Base-by-base conservation (phyloP, 257 asterid genomes). In the Salvia rosmarinus region DNA sequence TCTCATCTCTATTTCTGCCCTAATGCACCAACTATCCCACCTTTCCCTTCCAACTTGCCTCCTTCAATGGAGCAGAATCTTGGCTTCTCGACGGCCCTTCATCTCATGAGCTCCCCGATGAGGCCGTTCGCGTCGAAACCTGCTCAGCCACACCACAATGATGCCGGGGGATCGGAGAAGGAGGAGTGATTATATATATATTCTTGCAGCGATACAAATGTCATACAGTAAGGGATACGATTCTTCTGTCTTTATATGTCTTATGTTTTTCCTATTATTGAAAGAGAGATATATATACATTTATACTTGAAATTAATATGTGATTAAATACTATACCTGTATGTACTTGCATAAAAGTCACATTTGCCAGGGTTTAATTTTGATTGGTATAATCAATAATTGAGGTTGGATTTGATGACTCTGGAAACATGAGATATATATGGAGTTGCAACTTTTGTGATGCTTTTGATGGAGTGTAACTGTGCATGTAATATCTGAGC, bases 41-140 rank as follows among this genome's bases (percentile, higher is more conserved):
- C 70, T 25, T 64, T 64, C 4, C 39, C 68, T 63, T 28, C 68
- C 2, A 40, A 63, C 39, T 40, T 63, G 7, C 4, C 68, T 63
- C 57, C 70, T 43, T 25, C 57, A 60, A 60, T 60, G 42, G 42
- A 62, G 23, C 70, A 64, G 12, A 64, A 64, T 25, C 70, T 50
- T 1, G 42, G 52, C 12, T 64, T 64, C 16, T 64, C 70, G 4
- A 44, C 70, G 4, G 57, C 70, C 25, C 70, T 64, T 43, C 70
- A 64, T 14, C 51, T 63, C 7, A 57, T 57, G 63, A 63, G 39
- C 68, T 63, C 68, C 2, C 52, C 68, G 6, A 64, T 43, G 70
- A 64, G 37, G 43, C 20, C 70, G 9, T 64, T 43, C 16, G 20
- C 54, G 9, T 20, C 42, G 0, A 64, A 25, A 17, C 20, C 67